Conservation (phyloP, 2,329 filamentous ascomycete species). For the Phoma herbarum region DNA sequence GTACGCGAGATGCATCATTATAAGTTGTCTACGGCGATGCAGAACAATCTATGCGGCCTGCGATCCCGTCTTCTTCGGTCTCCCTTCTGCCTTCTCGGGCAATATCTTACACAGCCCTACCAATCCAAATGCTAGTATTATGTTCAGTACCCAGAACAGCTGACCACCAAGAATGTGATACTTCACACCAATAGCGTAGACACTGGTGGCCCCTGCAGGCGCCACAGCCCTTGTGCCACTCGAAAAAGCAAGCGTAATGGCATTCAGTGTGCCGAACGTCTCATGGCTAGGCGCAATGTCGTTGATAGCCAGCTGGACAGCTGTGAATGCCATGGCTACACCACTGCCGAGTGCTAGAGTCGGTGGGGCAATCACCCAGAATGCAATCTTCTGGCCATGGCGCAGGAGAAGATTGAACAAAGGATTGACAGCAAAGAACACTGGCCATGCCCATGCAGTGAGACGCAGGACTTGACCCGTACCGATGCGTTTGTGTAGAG, state of each 20-base stretch:
- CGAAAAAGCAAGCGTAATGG: conserved; percentile 68
- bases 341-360: conserved; percentile 66
- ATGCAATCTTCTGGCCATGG: conserved; percentile 55
- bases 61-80: not conserved
- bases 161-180: conserved; percentile 71
- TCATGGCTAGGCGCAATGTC: conserved; percentile 72
- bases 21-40: not conserved
- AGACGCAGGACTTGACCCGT: conserved; percentile 70
- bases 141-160: conserved; percentile 69
- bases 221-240: conserved; percentile 71
- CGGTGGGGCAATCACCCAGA: conserved; percentile 65
- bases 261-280: conserved; percentile 76
- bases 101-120: conserved; percentile 28
- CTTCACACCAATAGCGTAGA: conserved; percentile 73
- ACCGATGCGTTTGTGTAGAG: conserved; percentile 70
- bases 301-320: conserved; percentile 76
- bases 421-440: conserved; percentile 67
- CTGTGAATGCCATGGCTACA: conserved; percentile 75
- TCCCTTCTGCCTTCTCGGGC: conserved; percentile 39
- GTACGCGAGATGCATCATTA: not conserved
- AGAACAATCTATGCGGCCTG: not conserved
- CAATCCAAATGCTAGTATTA: conserved; percentile 41
- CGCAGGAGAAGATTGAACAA: conserved; percentile 66
- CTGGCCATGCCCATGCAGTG: conserved; percentile 68
- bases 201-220: conserved; percentile 70